These are phyloP conservation scores for Calonectria leucothoes DNA, from an alignment of 2,329 filamentous ascomycete genomes.

Conservation along the genomic window DNA sequence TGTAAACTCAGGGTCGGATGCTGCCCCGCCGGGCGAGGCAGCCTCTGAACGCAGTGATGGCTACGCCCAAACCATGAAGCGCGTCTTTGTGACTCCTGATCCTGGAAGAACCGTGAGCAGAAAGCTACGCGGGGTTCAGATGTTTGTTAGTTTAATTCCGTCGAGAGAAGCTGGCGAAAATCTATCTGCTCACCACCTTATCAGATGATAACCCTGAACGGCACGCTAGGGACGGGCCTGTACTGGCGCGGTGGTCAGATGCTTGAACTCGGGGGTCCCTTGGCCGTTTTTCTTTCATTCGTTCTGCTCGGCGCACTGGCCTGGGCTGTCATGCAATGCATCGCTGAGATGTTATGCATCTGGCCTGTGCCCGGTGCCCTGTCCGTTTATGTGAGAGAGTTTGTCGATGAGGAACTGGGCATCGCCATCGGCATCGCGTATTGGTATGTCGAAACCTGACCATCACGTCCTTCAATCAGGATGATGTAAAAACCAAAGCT, in stretches of 20 bases:
- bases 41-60: not conserved
- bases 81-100: not conserved
- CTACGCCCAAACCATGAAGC: not conserved
- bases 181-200: not conserved
- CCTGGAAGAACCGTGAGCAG: not conserved
- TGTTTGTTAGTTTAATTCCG: not conserved
- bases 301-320: not conserved
- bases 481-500: not conserved
- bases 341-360: slow-evolving; percentile 1
- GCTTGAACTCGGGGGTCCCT: not conserved
- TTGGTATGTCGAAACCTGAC: not conserved
- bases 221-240: not conserved
- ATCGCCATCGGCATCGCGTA: slow-evolving; percentile 1
- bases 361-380: slow-evolving; percentile 11
- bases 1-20: not conserved
- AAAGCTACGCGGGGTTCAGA: not conserved
- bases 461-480: too few species aligned
- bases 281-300: not conserved
- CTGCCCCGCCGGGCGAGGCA: not conserved
- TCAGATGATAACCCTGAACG: slow-evolving; percentile 12
- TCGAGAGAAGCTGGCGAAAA: not conserved
- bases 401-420: slow-evolving; percentile 2
- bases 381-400: not conserved
- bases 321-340: slow-evolving; percentile 11
- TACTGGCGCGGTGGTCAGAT: slow-evolving; percentile 9